phyloP scores from a whole-genome alignment of 2,329 filamentous ascomycete species.

The Lasiodiplodia theobromae region DNA sequence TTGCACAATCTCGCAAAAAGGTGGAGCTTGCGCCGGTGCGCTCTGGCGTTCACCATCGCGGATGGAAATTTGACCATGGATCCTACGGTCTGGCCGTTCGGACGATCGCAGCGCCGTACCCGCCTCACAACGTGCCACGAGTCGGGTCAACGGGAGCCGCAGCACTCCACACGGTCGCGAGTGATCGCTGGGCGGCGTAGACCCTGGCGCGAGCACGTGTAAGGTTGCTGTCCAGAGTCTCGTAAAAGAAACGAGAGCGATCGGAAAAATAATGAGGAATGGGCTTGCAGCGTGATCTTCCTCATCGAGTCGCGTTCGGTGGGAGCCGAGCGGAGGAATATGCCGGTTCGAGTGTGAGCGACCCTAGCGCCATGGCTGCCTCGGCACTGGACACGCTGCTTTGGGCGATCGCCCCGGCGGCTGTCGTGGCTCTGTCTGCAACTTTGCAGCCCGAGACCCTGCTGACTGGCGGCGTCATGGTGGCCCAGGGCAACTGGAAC shows the following conservation, averaged over 20 bases:
- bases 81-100: background rate
- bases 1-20: slow-evolving; percentile 1
- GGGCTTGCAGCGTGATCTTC: slow-evolving; percentile 13
- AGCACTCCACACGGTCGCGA: background rate
- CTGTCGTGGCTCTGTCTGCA: background rate
- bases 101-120: background rate
- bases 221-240: background rate
- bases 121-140: background rate
- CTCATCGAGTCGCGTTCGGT: background rate
- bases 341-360: background rate
- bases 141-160: background rate
- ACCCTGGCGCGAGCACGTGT: slow-evolving; percentile 1
- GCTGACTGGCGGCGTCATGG: background rate
- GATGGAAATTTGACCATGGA: slow-evolving; percentile 8
- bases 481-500: background rate
- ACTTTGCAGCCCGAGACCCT: background rate
- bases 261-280: background rate
- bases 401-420: background rate
- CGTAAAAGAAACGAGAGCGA: background rate
- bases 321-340: slow-evolving; percentile 7
- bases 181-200: background rate
- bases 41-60: background rate
- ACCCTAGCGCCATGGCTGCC: background rate
- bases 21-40: background rate
- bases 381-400: background rate